These are phyloP conservation scores for Leishmania turanica DNA, from an alignment of 208 protist species.

Conservation along the genomic window DNA sequence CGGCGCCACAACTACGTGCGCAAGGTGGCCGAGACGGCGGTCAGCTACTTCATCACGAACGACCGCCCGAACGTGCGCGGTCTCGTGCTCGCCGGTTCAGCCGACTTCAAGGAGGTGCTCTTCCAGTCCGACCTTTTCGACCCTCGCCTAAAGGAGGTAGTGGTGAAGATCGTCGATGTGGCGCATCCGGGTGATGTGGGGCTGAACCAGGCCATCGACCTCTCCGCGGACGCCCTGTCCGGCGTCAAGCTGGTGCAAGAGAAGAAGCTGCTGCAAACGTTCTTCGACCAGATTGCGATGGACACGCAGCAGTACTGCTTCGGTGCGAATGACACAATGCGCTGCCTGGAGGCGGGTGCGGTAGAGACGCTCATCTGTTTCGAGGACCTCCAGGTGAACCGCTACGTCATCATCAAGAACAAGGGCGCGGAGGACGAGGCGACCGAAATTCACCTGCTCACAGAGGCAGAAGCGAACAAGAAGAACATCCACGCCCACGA, in stretches of 20 bases:
- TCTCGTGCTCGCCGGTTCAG: slow-evolving; percentile 99
- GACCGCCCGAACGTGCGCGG: slow-evolving; percentile 98
- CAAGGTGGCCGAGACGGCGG: slow-evolving; percentile 98
- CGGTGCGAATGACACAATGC: slow-evolving; percentile 97
- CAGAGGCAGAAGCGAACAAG: slow-evolving; percentile 65
- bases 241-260: slow-evolving; percentile 99
- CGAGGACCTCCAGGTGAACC: slow-evolving; percentile 96
- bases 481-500: slow-evolving; percentile 86
- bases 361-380: slow-evolving; percentile 99
- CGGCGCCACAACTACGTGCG: slow-evolving; percentile 99
- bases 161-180: slow-evolving; percentile 99
- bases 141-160: slow-evolving; percentile 95
- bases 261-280: slow-evolving; percentile 98
- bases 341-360: slow-evolving; percentile 97
- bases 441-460: slow-evolving; percentile 69
- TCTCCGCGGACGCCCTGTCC: slow-evolving; percentile 94
- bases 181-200: slow-evolving; percentile 99
- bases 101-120: slow-evolving; percentile 99
- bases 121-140: slow-evolving; percentile 98
- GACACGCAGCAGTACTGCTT: slow-evolving; percentile 99
- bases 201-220: slow-evolving; percentile 99
- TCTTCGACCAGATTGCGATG: slow-evolving; percentile 99
- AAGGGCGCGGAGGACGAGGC: slow-evolving; percentile 82
- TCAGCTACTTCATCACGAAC: slow-evolving; percentile 98
- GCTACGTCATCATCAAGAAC: slow-evolving; percentile 90